Percentiles rank a stretch among this genome's conserved stretches.
Evolutionary conservation across 192 early-diverging fungal species (phyloP).

Genomic region (Blastocladiella britannica): DNA sequence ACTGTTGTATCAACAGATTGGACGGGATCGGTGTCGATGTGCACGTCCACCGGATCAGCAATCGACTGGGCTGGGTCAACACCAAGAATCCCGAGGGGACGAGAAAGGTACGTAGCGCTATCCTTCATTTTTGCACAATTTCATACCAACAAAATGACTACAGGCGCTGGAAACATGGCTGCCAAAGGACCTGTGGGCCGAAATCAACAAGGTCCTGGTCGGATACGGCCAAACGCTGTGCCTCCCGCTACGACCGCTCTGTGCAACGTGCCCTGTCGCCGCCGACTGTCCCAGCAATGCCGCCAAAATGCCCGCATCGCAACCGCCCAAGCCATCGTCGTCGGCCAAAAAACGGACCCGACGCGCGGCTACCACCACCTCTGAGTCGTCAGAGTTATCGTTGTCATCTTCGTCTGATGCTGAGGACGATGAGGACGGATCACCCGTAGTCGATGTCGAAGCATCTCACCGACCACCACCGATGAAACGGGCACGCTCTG

Average conservation of each 20-base stretch:
- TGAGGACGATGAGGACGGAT: no score
- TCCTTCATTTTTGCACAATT: background rate
- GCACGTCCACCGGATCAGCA: slow-evolving; percentile 79
- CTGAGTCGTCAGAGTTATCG: no score
- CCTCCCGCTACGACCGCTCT: slow-evolving; percentile 46
- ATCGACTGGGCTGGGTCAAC: slow-evolving; percentile 70
- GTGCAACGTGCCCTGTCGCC: slow-evolving; percentile 56
- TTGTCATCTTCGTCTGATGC: no score
- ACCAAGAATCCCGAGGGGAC: slow-evolving; percentile 66
- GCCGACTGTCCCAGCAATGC: slow-evolving; percentile 44
- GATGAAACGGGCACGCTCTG: no score
- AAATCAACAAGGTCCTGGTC: slow-evolving; percentile 73
- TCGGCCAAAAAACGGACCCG: no score
- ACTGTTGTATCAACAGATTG: background rate
- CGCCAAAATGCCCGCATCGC: no score
- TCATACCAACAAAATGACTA: background rate
- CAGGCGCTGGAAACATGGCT: slow-evolving; percentile 58
- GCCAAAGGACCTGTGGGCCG: slow-evolving; percentile 58
- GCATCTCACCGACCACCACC: no score
- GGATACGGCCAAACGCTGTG: slow-evolving; percentile 81
- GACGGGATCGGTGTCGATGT: slow-evolving; percentile 92
- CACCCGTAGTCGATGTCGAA: no score
- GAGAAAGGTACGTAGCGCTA: slow-evolving; percentile 19
- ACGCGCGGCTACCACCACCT: no score
- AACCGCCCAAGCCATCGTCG: no score